These are phyloP conservation scores for Binderoboletus segoi DNA, from an alignment of 1,284 basidiomycete species.

Conservation along the genomic window DNA sequence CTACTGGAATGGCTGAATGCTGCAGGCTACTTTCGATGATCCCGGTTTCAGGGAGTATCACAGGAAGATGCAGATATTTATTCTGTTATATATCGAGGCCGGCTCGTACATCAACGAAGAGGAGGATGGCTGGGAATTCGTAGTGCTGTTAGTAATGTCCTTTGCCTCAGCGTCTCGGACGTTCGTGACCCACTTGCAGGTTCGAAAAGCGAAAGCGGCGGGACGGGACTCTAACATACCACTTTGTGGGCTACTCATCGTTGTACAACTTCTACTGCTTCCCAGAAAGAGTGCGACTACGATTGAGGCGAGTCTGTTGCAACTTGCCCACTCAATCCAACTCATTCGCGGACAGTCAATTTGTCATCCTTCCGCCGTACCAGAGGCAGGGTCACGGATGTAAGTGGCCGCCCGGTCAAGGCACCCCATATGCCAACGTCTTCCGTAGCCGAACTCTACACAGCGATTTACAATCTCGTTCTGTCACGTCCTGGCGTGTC, in stretches of 20 bases:
- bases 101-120: slow-evolving; percentile 92
- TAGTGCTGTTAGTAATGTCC: slow-evolving; percentile 61
- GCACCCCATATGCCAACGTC: slow-evolving; percentile 6
- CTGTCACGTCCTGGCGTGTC: slow-evolving; percentile 68
- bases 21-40: slow-evolving; percentile 80
- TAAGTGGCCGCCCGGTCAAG: slow-evolving; percentile 43
- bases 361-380: slow-evolving; percentile 90
- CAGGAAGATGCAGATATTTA: slow-evolving; percentile 93
- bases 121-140: slow-evolving; percentile 89
- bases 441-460: slow-evolving; percentile 80
- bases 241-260: slow-evolving; percentile 91
- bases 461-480: slow-evolving; percentile 81
- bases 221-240: slow-evolving; percentile 65
- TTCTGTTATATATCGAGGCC: slow-evolving; percentile 93
- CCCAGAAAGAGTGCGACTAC: slow-evolving; percentile 83
- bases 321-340: neutral
- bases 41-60: slow-evolving; percentile 93
- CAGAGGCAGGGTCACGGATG: slow-evolving; percentile 91
- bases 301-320: slow-evolving; percentile 67
- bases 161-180: neutral
- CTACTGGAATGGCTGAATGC: slow-evolving; percentile 10
- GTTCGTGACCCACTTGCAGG: slow-evolving; percentile 41
- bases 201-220: slow-evolving; percentile 81
- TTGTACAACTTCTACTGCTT: slow-evolving; percentile 94
- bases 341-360: slow-evolving; percentile 63